Evolutionary conservation across 805 yeast species (phyloP).

Genomic region (Candida piceae): DNA sequence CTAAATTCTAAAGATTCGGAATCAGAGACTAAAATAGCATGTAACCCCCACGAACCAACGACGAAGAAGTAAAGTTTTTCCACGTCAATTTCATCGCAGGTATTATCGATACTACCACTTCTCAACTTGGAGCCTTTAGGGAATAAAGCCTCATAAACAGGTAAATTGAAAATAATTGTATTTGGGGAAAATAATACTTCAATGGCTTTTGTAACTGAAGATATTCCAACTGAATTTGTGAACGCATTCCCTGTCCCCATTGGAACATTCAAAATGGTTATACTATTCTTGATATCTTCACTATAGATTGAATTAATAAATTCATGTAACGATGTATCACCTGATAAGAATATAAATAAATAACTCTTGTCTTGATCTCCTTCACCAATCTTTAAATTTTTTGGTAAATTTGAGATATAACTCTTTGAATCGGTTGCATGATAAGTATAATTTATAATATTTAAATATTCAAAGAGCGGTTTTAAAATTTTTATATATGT

Average conservation of each 20-base stretch:
- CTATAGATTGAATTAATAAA: constrained; percentile 46
- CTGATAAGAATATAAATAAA: constrained; percentile 64
- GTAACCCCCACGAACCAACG: constrained; percentile 81
- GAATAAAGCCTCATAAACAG: constrained; percentile 38
- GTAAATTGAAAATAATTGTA: constrained; percentile 31
- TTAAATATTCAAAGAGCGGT: constrained; percentile 42
- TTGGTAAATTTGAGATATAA: constrained; percentile 41
- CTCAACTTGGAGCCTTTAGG: constrained; percentile 6
- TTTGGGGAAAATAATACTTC: constrained; percentile 28
- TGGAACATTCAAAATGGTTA: constrained; percentile 53
- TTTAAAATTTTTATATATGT: constrained; percentile 38
- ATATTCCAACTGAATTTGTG: constrained; percentile 51
- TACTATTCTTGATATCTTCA: constrained; percentile 3
- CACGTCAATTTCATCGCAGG: constrained; percentile 12
- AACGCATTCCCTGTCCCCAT: constrained; percentile 87
- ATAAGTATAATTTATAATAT: constrained; percentile 30
- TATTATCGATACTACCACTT: neutral
- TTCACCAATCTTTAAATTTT: too few species aligned
- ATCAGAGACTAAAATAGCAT: constrained; percentile 78
- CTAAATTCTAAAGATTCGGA: constrained; percentile 68
- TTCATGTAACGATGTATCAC: constrained; percentile 83
- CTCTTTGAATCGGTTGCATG: constrained; percentile 36
- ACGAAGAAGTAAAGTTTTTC: constrained; percentile 39
- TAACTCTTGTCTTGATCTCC: constrained; percentile 4
- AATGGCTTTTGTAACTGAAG: constrained; percentile 31